These are phyloP conservation scores for Wickerhamiella lipophila DNA, from an alignment of 805 yeast species.

Conservation along the genomic window DNA sequence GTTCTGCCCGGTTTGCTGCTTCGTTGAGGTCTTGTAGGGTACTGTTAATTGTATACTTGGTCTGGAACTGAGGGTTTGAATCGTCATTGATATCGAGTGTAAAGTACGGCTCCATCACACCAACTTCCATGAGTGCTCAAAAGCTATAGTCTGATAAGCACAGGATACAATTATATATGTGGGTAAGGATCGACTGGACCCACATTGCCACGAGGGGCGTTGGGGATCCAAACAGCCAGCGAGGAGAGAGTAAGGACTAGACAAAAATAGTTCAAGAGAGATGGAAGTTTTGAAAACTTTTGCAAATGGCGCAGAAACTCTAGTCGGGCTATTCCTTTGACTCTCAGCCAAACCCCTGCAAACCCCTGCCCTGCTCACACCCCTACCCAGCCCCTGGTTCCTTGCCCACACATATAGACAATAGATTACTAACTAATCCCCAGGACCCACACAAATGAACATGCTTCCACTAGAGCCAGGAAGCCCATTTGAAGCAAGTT, in stretches of 20 bases:
- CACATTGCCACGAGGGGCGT: neutral
- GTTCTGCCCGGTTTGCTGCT: neutral
- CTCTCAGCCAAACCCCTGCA: too few species aligned
- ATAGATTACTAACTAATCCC: neutral
- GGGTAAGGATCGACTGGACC: neutral
- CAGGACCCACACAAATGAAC: conserved; percentile 7
- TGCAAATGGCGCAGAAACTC: too few species aligned
- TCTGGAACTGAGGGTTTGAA: neutral
- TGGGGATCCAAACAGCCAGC: too few species aligned
- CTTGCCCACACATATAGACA: too few species aligned
- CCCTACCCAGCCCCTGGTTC: neutral
- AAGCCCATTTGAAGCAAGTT: conserved; percentile 22
- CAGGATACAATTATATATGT: neutral
- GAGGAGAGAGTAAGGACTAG: too few species aligned
- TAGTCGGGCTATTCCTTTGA: too few species aligned
- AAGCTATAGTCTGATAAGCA: too few species aligned
- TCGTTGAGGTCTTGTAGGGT: neutral
- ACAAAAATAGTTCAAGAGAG: too few species aligned
- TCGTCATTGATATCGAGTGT: neutral
- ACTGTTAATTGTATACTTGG: neutral
- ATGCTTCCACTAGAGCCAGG: conserved; percentile 24
- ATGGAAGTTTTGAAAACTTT: too few species aligned
- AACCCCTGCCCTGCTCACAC: too few species aligned
- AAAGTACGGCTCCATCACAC: neutral
- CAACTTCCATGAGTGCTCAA: too few species aligned